phyloP scores from a whole-genome alignment of 768 basidiomycete genomes.

The Tricholoma furcatifolium region DNA sequence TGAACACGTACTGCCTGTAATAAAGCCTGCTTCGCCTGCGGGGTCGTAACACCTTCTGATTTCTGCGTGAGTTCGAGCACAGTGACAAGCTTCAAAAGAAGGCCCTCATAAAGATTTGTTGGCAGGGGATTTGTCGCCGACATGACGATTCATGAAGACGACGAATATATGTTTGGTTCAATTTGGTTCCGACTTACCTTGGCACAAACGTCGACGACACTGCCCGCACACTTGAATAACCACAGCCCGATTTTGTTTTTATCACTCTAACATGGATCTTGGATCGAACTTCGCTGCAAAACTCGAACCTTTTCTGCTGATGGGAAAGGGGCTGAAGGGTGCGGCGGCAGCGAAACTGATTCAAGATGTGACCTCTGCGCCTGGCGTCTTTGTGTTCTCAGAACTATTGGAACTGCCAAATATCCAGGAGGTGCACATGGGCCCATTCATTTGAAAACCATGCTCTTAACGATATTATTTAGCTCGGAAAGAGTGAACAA shows the following conservation, averaged over 20 bases:
- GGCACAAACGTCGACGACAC: too few relatives aligned
- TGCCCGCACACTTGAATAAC: not conserved
- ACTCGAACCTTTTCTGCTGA: constrained; percentile 87
- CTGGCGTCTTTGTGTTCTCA: constrained; percentile 89
- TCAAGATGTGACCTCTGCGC: constrained; percentile 82
- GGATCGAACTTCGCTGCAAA: constrained; percentile 63
- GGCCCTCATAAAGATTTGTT: constrained; percentile 49
- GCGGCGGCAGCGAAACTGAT: constrained; percentile 90
- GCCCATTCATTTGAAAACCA: not conserved
- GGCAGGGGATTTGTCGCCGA: constrained; percentile 36
- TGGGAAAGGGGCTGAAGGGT: constrained; percentile 90
- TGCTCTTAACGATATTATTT: not conserved
- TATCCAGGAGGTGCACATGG: constrained; percentile 68
- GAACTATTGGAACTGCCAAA: constrained; percentile 83
- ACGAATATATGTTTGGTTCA: not conserved
- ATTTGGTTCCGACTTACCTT: not conserved
- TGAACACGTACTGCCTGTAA: constrained; percentile 53
- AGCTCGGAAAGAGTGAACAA: constrained; percentile 72
- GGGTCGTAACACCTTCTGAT: constrained; percentile 50
- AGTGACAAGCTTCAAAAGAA: constrained; percentile 58
- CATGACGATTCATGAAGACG: constrained; percentile 17
- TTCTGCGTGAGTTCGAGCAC: constrained; percentile 62
- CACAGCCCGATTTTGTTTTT: not conserved
- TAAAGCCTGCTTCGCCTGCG: constrained; percentile 63
- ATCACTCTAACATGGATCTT: constrained; percentile 48